Conservation (phyloP, 2,329 filamentous ascomycete species). For the Aspergillus ochraceus region DNA sequence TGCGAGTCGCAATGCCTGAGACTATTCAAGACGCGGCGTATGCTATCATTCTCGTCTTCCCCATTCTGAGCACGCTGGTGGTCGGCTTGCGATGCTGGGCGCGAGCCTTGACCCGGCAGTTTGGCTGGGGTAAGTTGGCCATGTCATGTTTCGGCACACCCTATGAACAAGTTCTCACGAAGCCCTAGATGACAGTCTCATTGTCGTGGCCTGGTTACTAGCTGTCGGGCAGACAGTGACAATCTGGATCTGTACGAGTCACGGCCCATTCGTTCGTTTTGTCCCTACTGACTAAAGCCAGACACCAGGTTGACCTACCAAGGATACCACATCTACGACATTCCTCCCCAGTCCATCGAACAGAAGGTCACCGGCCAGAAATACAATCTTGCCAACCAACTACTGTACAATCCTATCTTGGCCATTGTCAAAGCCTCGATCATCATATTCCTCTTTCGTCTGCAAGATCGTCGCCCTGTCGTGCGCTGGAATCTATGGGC, state of each 20-base stretch:
- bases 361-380: not conserved
- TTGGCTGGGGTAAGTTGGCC: not conserved
- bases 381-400: slow-evolving; percentile 24
- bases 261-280: not conserved
- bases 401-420: slow-evolving; percentile 32
- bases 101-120: not conserved
- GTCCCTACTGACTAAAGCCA: not conserved
- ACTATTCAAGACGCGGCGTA: not conserved
- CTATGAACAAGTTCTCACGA: not conserved
- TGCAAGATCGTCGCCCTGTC: slow-evolving; percentile 25
- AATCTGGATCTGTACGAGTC: slow-evolving; percentile 15
- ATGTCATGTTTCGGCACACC: not conserved
- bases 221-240: not conserved
- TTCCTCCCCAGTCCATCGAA: slow-evolving; percentile 13
- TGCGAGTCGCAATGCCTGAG: not conserved
- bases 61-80: not conserved
- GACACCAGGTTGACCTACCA: slow-evolving; percentile 28
- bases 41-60: not conserved
- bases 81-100: not conserved
- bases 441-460: slow-evolving; percentile 30
- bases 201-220: not conserved
- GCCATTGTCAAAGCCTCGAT: slow-evolving; percentile 32
- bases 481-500: slow-evolving; percentile 23
- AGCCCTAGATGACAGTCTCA: not conserved
- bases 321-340: slow-evolving; percentile 25